Evolutionary conservation across 805 yeast species (phyloP).

Genomic region (Nakazawaea wickerhamii): DNA sequence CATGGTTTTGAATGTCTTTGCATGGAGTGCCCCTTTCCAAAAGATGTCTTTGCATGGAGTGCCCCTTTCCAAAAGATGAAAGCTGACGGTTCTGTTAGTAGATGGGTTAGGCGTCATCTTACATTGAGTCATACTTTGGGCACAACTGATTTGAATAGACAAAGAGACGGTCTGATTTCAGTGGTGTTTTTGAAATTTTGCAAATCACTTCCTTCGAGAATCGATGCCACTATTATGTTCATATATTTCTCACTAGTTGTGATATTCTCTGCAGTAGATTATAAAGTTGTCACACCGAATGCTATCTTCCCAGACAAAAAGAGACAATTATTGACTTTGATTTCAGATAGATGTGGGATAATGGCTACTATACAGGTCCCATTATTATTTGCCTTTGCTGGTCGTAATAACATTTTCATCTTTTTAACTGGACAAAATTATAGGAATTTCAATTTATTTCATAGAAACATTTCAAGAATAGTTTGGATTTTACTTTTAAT

Average conservation of each 20-base stretch:
- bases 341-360: constrained; percentile 44
- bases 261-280: constrained; percentile 24
- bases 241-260: constrained; percentile 23
- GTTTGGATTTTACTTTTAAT: constrained; percentile 31
- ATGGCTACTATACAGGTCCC: constrained; percentile 35
- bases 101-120: constrained; percentile 29
- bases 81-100: constrained; percentile 18
- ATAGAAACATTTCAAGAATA: constrained; percentile 36
- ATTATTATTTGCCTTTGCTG: constrained; percentile 28
- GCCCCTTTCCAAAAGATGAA: constrained; percentile 24
- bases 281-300: constrained; percentile 23
- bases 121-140: constrained; percentile 26
- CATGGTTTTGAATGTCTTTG: constrained; percentile 21
- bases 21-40: constrained; percentile 31
- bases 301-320: constrained; percentile 25
- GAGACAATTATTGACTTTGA: constrained; percentile 25
- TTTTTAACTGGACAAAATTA: constrained; percentile 30
- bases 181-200: constrained; percentile 12
- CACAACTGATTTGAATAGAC: constrained; percentile 8
- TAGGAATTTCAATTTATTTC: constrained; percentile 30
- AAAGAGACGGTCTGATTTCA: neutral
- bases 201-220: constrained; percentile 27
- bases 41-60: constrained; percentile 28
- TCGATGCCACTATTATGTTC: constrained; percentile 25
- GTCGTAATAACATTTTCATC: constrained; percentile 28